Evolutionary conservation across 2,329 filamentous ascomycete species (phyloP).

Genomic region (Ophiocordyceps camponoti-saundersi): DNA sequence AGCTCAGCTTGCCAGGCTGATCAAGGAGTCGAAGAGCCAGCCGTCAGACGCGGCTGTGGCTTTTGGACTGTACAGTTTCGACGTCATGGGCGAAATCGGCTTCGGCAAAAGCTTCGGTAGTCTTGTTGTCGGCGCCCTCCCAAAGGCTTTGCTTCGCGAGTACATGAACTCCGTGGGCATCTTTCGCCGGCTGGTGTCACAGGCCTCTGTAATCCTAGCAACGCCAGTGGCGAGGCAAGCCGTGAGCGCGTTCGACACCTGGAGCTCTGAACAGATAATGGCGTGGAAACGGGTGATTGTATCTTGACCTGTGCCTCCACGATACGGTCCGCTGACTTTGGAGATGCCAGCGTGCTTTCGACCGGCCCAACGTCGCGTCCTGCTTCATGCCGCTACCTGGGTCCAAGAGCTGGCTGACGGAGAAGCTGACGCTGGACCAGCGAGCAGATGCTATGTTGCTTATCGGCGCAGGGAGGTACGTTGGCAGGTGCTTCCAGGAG

Average conservation of each 20-base stretch:
- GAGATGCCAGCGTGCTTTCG: not conserved
- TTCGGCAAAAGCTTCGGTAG: conserved; percentile 12
- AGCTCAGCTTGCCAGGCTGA: not conserved
- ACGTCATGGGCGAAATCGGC: conserved; percentile 23
- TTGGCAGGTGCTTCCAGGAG: too few relatives aligned
- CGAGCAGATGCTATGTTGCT: not conserved
- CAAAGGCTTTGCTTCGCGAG: not conserved
- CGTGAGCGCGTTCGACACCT: not conserved
- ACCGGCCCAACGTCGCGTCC: not conserved
- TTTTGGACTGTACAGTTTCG: conserved; percentile 5
- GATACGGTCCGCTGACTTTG: not conserved
- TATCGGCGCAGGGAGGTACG: not conserved
- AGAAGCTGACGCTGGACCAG: not conserved
- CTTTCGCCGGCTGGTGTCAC: not conserved
- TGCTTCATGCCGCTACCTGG: not conserved
- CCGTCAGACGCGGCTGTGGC: not conserved
- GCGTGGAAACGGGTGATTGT: not conserved
- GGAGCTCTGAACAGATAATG: not conserved
- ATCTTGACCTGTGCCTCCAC: not conserved
- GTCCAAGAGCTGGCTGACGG: not conserved
- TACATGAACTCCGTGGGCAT: not conserved
- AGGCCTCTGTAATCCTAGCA: not conserved
- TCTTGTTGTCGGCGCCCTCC: conserved; percentile 2
- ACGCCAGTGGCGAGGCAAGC: not conserved
- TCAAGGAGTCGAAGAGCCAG: not conserved